These are phyloP conservation scores for Boletus rufocinnamomeus DNA, from an alignment of 768 basidiomycete species.

Conservation along the genomic window DNA sequence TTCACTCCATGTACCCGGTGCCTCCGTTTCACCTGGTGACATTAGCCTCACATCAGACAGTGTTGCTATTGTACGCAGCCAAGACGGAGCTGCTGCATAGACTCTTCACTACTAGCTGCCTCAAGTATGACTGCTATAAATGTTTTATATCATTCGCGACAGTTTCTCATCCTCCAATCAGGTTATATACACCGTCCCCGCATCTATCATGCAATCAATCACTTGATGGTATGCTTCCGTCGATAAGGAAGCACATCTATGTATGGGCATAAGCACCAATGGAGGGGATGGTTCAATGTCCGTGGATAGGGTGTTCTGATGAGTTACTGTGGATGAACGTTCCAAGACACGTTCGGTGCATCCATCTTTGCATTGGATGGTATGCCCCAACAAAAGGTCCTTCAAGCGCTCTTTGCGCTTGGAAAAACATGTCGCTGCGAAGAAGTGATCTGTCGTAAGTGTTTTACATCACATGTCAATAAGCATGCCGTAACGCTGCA, in stretches of 20 bases:
- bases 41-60: too few relatives aligned
- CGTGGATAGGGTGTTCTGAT: conserved; percentile 8
- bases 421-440: background rate
- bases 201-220: background rate
- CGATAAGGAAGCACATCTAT: conserved; percentile 7
- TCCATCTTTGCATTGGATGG: background rate
- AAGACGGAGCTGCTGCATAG: too few relatives aligned
- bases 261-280: conserved; percentile 9
- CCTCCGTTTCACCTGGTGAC: too few relatives aligned
- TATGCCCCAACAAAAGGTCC: background rate
- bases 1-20: too few relatives aligned
- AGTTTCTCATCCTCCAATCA: background rate
- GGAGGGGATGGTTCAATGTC: conserved; percentile 2
- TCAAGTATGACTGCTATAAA: too few relatives aligned
- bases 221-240: conserved; percentile 2
- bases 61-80: too few relatives aligned
- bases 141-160: too few relatives aligned
- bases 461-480: background rate
- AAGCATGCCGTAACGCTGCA: background rate
- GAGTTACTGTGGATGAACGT: conserved; percentile 11
- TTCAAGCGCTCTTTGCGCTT: background rate
- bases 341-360: conserved; percentile 5
- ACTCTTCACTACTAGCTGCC: too few relatives aligned
- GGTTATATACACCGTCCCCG: background rate
- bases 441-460: background rate